These are phyloP conservation scores for Exophiala calicioides DNA, from an alignment of 2,329 filamentous ascomycete genomes.

Conservation along the genomic window DNA sequence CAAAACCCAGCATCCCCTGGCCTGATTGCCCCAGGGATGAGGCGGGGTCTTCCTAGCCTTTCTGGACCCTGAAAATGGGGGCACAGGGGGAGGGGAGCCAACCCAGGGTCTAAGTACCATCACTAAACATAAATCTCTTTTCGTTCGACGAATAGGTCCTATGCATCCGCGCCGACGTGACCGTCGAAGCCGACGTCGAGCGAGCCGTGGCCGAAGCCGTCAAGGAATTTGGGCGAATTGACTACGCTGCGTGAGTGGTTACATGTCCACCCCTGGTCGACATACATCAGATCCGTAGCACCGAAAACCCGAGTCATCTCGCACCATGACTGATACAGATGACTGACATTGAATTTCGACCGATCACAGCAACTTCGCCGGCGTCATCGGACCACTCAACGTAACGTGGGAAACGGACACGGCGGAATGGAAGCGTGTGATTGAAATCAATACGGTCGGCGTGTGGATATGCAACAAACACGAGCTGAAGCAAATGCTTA, in stretches of 20 bases:
- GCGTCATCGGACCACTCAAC: slow-evolving; percentile 55
- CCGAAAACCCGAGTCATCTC: too few relatives aligned
- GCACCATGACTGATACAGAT: background rate
- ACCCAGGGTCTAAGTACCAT: background rate
- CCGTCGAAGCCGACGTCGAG: slow-evolving; percentile 23
- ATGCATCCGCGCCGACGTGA: slow-evolving; percentile 27
- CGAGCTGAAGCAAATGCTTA: slow-evolving; percentile 56
- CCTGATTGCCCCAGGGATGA: too few relatives aligned
- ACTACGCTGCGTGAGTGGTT: slow-evolving; percentile 76
- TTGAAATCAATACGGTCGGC: slow-evolving; percentile 93
- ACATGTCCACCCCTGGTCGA: too few relatives aligned
- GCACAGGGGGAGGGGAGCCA: too few relatives aligned
- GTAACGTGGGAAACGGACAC: slow-evolving; percentile 46
- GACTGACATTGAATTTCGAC: too few relatives aligned
- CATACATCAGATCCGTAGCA: too few relatives aligned
- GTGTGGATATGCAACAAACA: slow-evolving; percentile 95
- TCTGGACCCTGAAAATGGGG: too few relatives aligned
- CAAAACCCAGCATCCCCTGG: background rate
- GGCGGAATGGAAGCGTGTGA: slow-evolving; percentile 88
- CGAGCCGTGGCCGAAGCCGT: slow-evolving; percentile 21
- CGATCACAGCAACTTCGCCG: slow-evolving; percentile 78
- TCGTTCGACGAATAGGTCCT: slow-evolving; percentile 10
- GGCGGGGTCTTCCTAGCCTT: too few relatives aligned
- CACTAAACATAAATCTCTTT: background rate
- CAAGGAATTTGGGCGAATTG: slow-evolving; percentile 54